Base-by-base conservation (phyloP, 805 yeast species). In the Monosporozyma yasuniensis region DNA sequence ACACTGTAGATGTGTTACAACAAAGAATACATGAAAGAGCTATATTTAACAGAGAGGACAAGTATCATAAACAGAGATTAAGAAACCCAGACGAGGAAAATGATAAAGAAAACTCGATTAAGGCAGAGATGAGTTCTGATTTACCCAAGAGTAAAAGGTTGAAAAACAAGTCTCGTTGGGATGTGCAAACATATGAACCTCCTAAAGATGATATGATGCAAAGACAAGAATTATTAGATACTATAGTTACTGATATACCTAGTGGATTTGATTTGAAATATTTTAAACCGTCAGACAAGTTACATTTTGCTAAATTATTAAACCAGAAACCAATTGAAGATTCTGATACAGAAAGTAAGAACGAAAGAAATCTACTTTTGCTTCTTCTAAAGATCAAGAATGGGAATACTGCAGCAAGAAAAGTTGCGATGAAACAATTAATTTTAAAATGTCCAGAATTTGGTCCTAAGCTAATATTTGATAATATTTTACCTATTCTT, bases 311-410 rank as follows among this genome's bases (percentile, higher is more conserved):
- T 0, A 77, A 78, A 52, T 72, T 86, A 9, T 61, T 81, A 2
- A 67, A 64, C 25, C 56, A 58, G 28, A 63, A 59, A 22, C 53
- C 59, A 1, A 66, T 68, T 23, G 60, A 65, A 1, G 65, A 65
- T 1, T 53, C 79, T 22, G 63, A 80, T 0, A 2, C 43, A 3
- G 81, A 76, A 3, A 91, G 84, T 52, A 66, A 70, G 42, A 75
- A 75, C 46, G 89, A 84, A 55, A 65, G 79, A 8, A 74, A 75
- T 47, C 78, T 86, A 21, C 72, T 85, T 78, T 75, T 75, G 43
- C 67, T 87, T 23, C 67, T 91, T 18, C 65, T 89, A 22, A 78
- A 77, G 54, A 74, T 89, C 41, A 89, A 88, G 60, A 89, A 90
- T 64, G 96, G 96, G 2, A 68, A 81, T 18, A 85, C 86, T 6